Percentiles rank a stretch among this genome's conserved stretches.
These are phyloP conservation scores for Cladosporium colombiae DNA, from an alignment of 2,329 filamentous ascomycete species.

Conservation along the genomic window DNA sequence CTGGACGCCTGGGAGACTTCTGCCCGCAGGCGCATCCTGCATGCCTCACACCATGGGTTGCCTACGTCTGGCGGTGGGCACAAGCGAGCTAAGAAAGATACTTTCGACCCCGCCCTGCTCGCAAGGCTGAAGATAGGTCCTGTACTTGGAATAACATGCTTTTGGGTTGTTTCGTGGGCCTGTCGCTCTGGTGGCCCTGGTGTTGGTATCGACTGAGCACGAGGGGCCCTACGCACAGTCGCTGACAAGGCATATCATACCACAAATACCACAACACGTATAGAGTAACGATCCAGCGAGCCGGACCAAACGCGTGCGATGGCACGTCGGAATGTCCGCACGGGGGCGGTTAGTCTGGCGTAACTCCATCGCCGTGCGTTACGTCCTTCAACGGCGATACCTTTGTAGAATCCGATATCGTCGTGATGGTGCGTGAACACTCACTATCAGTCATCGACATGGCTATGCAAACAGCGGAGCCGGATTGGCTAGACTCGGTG, in stretches of 20 bases:
- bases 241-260: conserved; percentile 14
- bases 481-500: conserved; percentile 11
- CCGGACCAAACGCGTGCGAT: not conserved
- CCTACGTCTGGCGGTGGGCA: conserved; percentile 19
- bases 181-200: not conserved
- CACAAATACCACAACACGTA: not conserved
- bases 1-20: conserved; percentile 19
- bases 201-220: conserved; percentile 13
- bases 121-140: conserved; percentile 17
- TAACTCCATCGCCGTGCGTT: conserved; percentile 3
- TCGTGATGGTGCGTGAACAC: conserved; percentile 1
- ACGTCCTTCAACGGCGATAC: conserved; percentile 8
- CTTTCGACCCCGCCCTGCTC: conserved; percentile 19
- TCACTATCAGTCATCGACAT: conserved; percentile 13
- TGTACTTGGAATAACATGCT: conserved; percentile 6
- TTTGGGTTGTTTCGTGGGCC: conserved; percentile 14
- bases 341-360: conserved; percentile 11
- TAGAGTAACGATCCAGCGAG: conserved; percentile 14
- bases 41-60: conserved; percentile 15
- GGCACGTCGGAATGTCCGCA: conserved; percentile 13
- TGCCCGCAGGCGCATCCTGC: conserved; percentile 19
- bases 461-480: conserved; percentile 3
- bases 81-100: conserved; percentile 18
- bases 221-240: conserved; percentile 3
- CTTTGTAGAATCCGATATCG: conserved; percentile 7